These are phyloP conservation scores for Arthrobotrys musiformis DNA, from an alignment of 2,329 filamentous ascomycete genomes.

Conservation along the genomic window DNA sequence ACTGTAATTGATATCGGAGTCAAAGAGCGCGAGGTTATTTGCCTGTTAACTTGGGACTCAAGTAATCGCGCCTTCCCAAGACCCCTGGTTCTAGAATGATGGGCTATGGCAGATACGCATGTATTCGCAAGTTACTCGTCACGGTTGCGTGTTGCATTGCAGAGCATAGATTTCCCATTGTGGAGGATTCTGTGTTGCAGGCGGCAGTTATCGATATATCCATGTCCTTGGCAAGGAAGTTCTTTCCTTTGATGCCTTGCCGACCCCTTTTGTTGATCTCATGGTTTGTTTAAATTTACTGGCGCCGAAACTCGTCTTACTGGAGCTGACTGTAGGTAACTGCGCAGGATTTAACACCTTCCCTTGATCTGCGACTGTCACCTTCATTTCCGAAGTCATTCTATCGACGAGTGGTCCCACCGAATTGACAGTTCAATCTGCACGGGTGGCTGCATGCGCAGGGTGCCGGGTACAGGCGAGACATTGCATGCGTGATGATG, in stretches of 20 bases:
- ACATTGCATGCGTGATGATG: slow-evolving; percentile 5
- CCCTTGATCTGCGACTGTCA: neutral
- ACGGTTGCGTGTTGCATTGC: too few species aligned
- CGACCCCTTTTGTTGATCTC: neutral
- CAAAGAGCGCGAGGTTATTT: too few species aligned
- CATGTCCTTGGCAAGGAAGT: neutral
- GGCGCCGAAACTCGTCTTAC: neutral
- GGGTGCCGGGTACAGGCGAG: slow-evolving; percentile 2
- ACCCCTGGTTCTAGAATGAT: too few species aligned
- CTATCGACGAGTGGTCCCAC: neutral
- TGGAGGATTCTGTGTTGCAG: neutral
- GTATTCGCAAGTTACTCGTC: too few species aligned
- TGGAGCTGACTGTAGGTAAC: neutral
- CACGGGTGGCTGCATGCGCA: slow-evolving; percentile 16
- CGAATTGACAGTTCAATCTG: slow-evolving; percentile 14
- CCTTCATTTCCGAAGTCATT: neutral
- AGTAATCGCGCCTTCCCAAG: too few species aligned
- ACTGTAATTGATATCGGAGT: neutral
- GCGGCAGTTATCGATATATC: neutral
- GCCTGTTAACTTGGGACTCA: too few species aligned
- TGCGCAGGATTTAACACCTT: neutral
- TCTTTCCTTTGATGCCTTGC: neutral
- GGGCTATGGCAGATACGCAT: too few species aligned
- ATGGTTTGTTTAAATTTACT: too few species aligned
- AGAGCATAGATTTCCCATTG: too few species aligned